Evolutionary conservation across 768 basidiomycete species (phyloP), one percentile per base, ranked within the genome.

Genomic region (Suillus plorans): DNA sequence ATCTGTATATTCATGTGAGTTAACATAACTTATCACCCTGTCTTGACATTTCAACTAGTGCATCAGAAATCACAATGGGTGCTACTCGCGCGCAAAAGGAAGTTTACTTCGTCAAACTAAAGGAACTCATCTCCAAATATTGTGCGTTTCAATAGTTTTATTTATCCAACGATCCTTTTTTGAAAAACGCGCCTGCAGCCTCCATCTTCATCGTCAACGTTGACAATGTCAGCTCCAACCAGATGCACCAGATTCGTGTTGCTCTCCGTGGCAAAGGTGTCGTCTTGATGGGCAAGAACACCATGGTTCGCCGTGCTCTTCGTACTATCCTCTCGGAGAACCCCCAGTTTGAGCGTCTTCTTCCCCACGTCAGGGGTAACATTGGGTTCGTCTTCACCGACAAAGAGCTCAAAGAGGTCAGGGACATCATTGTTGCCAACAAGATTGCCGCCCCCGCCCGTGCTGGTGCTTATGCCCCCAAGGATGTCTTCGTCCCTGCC

Each of bases 211-310:
- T 99, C 69, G 97, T 98, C 84, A 98, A 98, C 80, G 95, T 99
- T 78, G 97, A 99, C 89, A 99, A 99, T 82, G 97, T 99, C 77
- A 94, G 95, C 64, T 98, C 96, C 67, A 97, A 98, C 86, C 97
- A 99, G 83, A 96, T 98, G 91, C 95, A 97, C 76, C 95, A 97
- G 79, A 96, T 97, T 69, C 95, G 92, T 85, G 91, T 89, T 62
- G 84, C 96, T 60, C 94, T 99, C 79, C 94, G 97, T 73, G 95
- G 95, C 74, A 95, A 93, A 79, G 97, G 94, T 83, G 82, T 95
- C 66, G 95, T 99, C 70, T 81, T 99, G 73, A 99, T 99, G 97
- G 97, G 97, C 77, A 99, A 99, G 84, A 99, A 99, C 89, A 99
- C 97, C 77, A 98, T 99, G 97, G 96, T 99, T 73, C 94, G 97